These are phyloP conservation scores for Pugionium cornutum DNA, from an alignment of 345 rosid genomes.

Conservation along the genomic window DNA sequence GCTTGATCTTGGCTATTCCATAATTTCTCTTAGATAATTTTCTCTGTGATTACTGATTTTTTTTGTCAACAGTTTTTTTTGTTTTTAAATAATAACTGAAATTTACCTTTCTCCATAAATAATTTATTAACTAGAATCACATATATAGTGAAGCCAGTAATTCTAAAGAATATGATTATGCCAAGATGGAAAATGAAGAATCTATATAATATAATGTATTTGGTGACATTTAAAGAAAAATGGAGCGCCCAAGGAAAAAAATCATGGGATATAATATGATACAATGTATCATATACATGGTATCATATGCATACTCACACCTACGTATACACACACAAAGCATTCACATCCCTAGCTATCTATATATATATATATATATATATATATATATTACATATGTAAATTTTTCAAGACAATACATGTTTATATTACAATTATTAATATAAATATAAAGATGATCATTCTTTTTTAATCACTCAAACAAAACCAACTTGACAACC, in stretches of 20 bases:
- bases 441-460: conserved; percentile 3
- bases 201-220: background rate
- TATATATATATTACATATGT: background rate
- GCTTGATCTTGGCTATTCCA: too few species aligned
- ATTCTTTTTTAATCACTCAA: conserved; percentile 30
- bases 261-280: conserved; percentile 11
- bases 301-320: conserved; percentile 11
- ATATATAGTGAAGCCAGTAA: background rate
- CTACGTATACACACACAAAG: conserved; percentile 18
- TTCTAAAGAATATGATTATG: background rate
- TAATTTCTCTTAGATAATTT: too few species aligned
- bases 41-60: too few species aligned
- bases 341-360: conserved; percentile 40
- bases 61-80: too few species aligned
- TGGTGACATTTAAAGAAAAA: background rate
- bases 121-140: too few species aligned
- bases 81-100: too few species aligned
- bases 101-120: too few species aligned
- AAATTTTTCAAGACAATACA: too few species aligned
- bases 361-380: background rate
- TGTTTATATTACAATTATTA: too few species aligned
- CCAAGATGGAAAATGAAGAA: background rate
- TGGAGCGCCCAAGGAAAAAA: background rate
- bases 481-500: conserved; percentile 52
- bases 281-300: conserved; percentile 18